Evolutionary conservation across 352 stramenopile species (phyloP).

Genomic region (Pythium pyrilobum): DNA sequence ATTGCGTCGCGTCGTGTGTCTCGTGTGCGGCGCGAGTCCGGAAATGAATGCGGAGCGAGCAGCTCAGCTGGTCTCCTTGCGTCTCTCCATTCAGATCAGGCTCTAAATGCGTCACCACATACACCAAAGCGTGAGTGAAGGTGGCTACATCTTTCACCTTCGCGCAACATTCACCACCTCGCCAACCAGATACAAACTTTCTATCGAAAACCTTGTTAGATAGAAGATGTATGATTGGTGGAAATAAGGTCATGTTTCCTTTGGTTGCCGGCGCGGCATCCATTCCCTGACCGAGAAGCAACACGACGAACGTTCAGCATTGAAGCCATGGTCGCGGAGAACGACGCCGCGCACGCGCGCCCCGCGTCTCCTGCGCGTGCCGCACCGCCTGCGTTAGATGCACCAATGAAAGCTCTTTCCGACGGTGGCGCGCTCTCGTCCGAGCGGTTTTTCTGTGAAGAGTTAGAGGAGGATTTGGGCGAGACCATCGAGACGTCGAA

Average conservation of each 20-base stretch:
- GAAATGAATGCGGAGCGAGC: no score
- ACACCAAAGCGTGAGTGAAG: no score
- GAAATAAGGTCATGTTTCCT: not conserved
- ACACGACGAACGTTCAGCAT: not conserved
- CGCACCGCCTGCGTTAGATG: not conserved
- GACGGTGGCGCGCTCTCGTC: slow-evolving; percentile 6
- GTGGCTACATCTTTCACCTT: not conserved
- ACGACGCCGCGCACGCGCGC: slow-evolving; percentile 4
- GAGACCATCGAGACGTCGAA: slow-evolving; percentile 30
- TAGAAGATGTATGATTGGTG: not conserved
- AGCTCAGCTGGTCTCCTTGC: no score
- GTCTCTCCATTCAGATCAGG: no score
- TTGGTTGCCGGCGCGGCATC: not conserved
- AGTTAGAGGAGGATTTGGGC: slow-evolving; percentile 64
- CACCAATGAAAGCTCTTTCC: not conserved
- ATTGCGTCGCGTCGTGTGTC: not conserved
- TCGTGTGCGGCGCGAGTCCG: not conserved
- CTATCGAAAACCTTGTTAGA: no score
- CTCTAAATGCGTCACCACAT: no score
- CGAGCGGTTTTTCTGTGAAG: slow-evolving; percentile 73
- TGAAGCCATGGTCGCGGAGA: slow-evolving; percentile 7
- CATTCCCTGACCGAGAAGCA: not conserved
- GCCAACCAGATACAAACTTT: not conserved
- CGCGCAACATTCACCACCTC: not conserved
- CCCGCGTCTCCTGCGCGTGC: not conserved